phyloP scores from a whole-genome alignment of 305 asterid species.

The Fraxinus platypoda region DNA sequence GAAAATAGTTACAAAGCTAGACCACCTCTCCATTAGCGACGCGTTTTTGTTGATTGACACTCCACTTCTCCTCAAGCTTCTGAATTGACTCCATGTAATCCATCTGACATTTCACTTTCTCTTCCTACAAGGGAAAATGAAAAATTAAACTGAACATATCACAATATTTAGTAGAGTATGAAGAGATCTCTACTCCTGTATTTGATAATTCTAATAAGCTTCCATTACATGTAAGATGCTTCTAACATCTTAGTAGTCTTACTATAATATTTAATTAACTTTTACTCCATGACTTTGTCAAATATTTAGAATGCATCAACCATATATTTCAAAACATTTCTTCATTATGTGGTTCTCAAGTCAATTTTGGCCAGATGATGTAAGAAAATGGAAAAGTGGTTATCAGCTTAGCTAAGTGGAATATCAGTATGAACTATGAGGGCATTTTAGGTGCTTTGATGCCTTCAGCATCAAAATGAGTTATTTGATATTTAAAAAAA shows the following conservation, averaged over 20 bases:
- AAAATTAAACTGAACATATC: background rate
- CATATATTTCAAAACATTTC: background rate
- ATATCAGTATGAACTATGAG: background rate
- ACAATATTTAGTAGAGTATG: background rate
- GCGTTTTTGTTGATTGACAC: conserved; percentile 66
- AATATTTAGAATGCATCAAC: background rate
- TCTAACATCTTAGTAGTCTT: background rate
- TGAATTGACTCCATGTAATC: conserved; percentile 89
- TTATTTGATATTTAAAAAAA: background rate
- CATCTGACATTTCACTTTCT: conserved; percentile 89
- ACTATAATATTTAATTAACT: background rate
- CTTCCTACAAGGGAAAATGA: conserved; percentile 56
- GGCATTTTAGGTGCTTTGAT: background rate
- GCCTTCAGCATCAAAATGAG: background rate
- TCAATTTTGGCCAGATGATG: background rate
- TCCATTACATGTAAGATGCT: background rate
- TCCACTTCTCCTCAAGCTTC: conserved; percentile 92
- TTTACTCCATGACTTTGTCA: background rate
- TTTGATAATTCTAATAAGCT: background rate
- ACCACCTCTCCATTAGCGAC: conserved; percentile 69
- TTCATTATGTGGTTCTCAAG: background rate
- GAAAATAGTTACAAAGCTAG: conserved; percentile 21
- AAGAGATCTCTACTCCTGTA: background rate
- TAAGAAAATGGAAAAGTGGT: background rate
- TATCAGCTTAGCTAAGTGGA: background rate